These are phyloP conservation scores for Pleurotus eryngii DNA, from an alignment of 768 basidiomycete genomes.

Conservation along the genomic window DNA sequence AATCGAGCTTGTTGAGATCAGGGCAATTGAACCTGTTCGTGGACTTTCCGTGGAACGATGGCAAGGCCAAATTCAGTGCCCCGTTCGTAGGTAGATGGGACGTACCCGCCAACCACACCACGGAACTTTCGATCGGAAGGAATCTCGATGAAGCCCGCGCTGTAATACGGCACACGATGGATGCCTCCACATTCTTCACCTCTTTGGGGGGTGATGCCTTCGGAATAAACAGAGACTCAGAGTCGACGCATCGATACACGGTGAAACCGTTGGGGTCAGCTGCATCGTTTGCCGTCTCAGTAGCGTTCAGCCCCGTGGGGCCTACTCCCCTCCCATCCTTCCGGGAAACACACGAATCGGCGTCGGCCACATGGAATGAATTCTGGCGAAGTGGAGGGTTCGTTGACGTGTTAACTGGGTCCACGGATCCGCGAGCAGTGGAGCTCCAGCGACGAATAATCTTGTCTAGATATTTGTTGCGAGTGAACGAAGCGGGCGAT, in stretches of 20 bases:
- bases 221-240: conserved; percentile 37
- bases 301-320: conserved; percentile 26
- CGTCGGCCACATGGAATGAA: conserved; percentile 36
- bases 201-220: conserved; percentile 38
- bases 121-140: conserved; percentile 24
- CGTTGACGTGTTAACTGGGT: conserved; percentile 48
- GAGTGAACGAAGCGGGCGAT: conserved; percentile 57
- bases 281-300: conserved; percentile 31
- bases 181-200: conserved; percentile 37
- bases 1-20: conserved; percentile 34
- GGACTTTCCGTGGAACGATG: conserved; percentile 63
- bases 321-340: conserved; percentile 18
- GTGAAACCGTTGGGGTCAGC: conserved; percentile 28
- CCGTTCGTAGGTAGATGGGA: conserved; percentile 58
- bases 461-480: conserved; percentile 52
- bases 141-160: conserved; percentile 21
- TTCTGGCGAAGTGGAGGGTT: conserved; percentile 51
- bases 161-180: conserved; percentile 40
- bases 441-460: conserved; percentile 58
- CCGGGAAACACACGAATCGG: conserved; percentile 28
- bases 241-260: conserved; percentile 44
- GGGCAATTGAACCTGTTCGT: conserved; percentile 45
- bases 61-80: conserved; percentile 49
- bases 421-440: conserved; percentile 45
- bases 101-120: conserved; percentile 45